Evolutionary conservation across 108 stramenopile genomes (phyloP).

Genomic region (Cyclotella choctawhatcheeana): DNA sequence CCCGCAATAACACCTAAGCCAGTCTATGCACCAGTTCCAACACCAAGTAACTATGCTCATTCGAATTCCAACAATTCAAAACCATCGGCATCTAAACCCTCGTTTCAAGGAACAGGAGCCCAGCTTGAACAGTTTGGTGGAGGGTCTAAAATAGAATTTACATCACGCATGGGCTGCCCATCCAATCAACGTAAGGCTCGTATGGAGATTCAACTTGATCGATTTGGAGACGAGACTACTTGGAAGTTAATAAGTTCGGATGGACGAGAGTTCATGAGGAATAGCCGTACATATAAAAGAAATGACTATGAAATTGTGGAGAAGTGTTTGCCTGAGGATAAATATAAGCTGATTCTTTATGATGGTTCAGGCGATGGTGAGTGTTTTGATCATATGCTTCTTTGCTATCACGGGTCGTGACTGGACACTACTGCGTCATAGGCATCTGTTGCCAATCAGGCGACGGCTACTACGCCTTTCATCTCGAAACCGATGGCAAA

Average conservation of each 20-base stretch:
- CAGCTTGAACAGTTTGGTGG: constrained; percentile 15
- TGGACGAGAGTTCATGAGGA: constrained; percentile 25
- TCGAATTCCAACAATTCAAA: constrained; percentile 2
- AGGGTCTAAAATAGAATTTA: not conserved
- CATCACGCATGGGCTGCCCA: constrained; percentile 19
- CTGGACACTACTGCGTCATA: no score
- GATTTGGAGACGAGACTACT: constrained; percentile 35
- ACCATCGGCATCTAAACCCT: not conserved
- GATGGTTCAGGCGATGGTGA: constrained; percentile 33
- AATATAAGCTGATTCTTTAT: constrained; percentile 30
- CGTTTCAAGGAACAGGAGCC: constrained; percentile 10
- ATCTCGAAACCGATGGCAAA: not conserved
- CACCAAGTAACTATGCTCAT: constrained; percentile 15
- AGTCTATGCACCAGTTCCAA: constrained; percentile 1
- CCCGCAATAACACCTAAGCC: not conserved
- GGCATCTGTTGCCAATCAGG: constrained; percentile 31
- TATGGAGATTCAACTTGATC: constrained; percentile 34
- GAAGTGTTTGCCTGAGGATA: constrained; percentile 23
- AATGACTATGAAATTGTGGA: constrained; percentile 19
- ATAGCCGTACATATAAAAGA: constrained; percentile 18
- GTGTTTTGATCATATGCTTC: no score
- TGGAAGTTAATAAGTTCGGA: constrained; percentile 25
- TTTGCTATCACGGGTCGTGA: no score
- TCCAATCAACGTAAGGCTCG: constrained; percentile 30
- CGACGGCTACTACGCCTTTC: constrained; percentile 33